Percentiles rank a stretch among this genome's conserved stretches.
These are phyloP conservation scores for Mortierella antarctica DNA, from an alignment of 192 early-diverging fungal genomes.

Conservation along the genomic window DNA sequence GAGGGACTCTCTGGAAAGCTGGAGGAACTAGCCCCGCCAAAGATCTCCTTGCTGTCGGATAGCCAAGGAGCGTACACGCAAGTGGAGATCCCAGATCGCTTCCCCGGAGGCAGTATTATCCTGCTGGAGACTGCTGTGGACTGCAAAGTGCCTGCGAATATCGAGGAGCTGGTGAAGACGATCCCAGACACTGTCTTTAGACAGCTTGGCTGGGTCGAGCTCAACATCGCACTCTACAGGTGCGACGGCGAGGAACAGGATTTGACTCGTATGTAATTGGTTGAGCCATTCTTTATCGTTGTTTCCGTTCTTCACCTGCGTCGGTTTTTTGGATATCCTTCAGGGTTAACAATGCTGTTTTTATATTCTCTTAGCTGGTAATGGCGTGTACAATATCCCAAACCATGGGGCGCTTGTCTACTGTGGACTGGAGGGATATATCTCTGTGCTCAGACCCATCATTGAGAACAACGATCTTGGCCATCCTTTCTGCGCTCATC, in stretches of 20 bases:
- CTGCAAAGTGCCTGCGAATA: constrained; percentile 59
- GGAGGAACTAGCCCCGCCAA: constrained; percentile 63
- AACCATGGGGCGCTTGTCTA: constrained; percentile 85
- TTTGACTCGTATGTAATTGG: constrained; percentile 61
- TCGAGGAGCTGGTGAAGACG: constrained; percentile 68
- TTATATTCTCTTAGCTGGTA: constrained; percentile 54
- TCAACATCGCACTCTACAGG: constrained; percentile 90
- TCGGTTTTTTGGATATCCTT: neutral
- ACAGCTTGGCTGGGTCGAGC: constrained; percentile 70
- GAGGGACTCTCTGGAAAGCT: constrained; percentile 60
- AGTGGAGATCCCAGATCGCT: constrained; percentile 69
- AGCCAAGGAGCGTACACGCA: constrained; percentile 68
- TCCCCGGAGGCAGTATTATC: constrained; percentile 89
- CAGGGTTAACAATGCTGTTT: constrained; percentile 3
- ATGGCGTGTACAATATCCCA: constrained; percentile 91
- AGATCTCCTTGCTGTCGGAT: constrained; percentile 55
- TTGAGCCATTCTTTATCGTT: neutral
- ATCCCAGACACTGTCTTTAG: constrained; percentile 74
- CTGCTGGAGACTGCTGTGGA: constrained; percentile 72
- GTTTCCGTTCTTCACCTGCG: neutral
- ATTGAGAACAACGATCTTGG: constrained; percentile 91
- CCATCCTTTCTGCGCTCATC: constrained; percentile 89
- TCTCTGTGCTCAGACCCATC: constrained; percentile 82
- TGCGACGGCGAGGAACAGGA: constrained; percentile 91
- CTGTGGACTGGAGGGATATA: constrained; percentile 94